phyloP scores from a whole-genome alignment of 305 asterid species.

The Rubia tinctorum region DNA sequence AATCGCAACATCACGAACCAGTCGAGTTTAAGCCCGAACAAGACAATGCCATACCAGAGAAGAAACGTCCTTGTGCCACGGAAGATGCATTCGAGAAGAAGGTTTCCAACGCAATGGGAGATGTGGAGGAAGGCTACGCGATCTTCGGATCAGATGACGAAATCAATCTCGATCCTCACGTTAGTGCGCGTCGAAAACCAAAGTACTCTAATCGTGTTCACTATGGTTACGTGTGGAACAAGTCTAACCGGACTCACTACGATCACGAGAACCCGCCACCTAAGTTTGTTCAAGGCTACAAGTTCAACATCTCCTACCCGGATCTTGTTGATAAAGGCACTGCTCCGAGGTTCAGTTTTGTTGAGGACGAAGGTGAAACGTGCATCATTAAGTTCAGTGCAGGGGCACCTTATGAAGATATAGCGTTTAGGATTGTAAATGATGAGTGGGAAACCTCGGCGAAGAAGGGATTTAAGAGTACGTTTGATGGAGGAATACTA shows the following conservation, averaged over 20 bases:
- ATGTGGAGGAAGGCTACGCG: slow-evolving; percentile 89
- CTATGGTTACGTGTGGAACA: slow-evolving; percentile 80
- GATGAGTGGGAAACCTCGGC: slow-evolving; percentile 84
- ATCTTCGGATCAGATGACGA: slow-evolving; percentile 76
- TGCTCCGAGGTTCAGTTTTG: slow-evolving; percentile 62
- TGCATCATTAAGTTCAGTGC: slow-evolving; percentile 72
- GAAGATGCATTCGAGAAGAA: slow-evolving; percentile 69
- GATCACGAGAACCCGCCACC: slow-evolving; percentile 93
- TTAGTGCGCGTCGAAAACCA: slow-evolving; percentile 36
- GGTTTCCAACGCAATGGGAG: slow-evolving; percentile 81
- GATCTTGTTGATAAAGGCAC: slow-evolving; percentile 62
- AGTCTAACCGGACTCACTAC: slow-evolving; percentile 71
- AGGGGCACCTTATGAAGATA: slow-evolving; percentile 85
- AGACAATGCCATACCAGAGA: slow-evolving; percentile 66
- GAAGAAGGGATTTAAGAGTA: slow-evolving; percentile 77
- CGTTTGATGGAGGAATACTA: slow-evolving; percentile 66
- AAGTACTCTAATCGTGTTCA: slow-evolving; percentile 76
- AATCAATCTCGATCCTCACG: slow-evolving; percentile 42
- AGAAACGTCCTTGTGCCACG: slow-evolving; percentile 36
- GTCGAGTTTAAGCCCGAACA: slow-evolving; percentile 92
- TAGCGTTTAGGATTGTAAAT: slow-evolving; percentile 72
- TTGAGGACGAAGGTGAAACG: slow-evolving; percentile 72
- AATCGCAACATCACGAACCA: slow-evolving; percentile 86
- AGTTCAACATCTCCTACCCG: slow-evolving; percentile 70
- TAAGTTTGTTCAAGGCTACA: slow-evolving; percentile 73